These are phyloP conservation scores for Closterium sp. DNA, from an alignment of 139 green algal species.

Conservation along the genomic window DNA sequence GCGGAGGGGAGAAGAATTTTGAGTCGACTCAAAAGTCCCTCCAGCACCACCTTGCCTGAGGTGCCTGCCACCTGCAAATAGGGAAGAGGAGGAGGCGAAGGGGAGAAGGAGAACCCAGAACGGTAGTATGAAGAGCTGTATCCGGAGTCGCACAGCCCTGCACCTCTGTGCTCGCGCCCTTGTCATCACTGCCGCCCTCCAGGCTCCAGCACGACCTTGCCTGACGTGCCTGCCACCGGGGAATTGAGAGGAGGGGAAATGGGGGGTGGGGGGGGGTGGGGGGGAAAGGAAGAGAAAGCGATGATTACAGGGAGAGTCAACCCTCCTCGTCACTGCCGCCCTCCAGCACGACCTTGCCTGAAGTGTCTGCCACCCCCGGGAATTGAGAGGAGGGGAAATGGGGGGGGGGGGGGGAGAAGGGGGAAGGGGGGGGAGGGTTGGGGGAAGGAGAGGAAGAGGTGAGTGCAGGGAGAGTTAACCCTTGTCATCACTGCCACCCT, in stretches of 20 bases:
- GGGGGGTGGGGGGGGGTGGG: background rate
- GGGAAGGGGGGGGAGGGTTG: too few relatives aligned
- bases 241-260: background rate
- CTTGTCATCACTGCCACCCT: background rate
- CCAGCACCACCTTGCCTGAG: conserved; percentile 79
- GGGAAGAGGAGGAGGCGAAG: background rate
- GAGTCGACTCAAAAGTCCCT: too few relatives aligned
- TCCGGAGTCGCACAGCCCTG: conserved; percentile 78
- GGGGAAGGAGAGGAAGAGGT: too few relatives aligned
- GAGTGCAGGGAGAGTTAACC: too few relatives aligned
- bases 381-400: too few relatives aligned
- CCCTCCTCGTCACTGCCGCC: conserved; percentile 43
- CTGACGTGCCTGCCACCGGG: conserved; percentile 82
- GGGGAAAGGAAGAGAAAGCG: background rate
- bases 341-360: too few relatives aligned
- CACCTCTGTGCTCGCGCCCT: conserved; percentile 80
- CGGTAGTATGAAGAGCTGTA: background rate
- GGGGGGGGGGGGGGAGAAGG: too few relatives aligned
- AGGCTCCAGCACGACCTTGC: conserved; percentile 82
- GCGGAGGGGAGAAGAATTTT: background rate
- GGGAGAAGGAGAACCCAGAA: background rate
- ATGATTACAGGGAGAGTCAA: conserved; percentile 62
- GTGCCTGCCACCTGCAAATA: conserved; percentile 77
- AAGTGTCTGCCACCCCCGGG: too few relatives aligned
- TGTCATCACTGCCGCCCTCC: conserved; percentile 82